Conservation (phyloP, 176 grass and related monocot species). For the Pontederia crassipes region DNA sequence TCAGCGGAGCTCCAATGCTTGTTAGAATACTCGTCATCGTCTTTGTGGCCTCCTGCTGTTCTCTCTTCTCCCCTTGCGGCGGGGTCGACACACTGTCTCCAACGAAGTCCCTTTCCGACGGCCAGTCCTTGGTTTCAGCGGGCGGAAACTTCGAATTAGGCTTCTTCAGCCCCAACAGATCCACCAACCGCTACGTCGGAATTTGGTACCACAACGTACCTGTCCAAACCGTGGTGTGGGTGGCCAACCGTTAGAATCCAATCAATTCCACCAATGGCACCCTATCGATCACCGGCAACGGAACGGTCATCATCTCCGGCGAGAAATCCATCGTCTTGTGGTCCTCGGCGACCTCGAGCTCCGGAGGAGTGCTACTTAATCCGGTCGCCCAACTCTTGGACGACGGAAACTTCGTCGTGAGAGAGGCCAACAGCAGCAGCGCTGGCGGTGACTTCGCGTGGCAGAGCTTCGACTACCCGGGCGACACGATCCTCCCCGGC, state of each 20-base stretch:
- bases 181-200: constrained; percentile 11
- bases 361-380: background rate
- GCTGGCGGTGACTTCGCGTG: background rate
- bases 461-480: constrained; percentile 7
- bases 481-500: background rate
- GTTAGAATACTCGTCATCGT: background rate
- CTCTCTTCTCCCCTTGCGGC: background rate
- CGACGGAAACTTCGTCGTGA: constrained; percentile 1
- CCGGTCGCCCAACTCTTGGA: constrained; percentile 6
- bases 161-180: background rate
- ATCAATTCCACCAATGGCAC: background rate
- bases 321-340: background rate
- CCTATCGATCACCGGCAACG: background rate
- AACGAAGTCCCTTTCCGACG: background rate
- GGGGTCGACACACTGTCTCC: background rate
- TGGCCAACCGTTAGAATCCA: background rate
- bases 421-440: background rate
- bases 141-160: background rate
- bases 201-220: constrained; percentile 12
- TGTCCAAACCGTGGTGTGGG: background rate
- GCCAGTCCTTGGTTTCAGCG: background rate
- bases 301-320: constrained; percentile 5
- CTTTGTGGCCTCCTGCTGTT: background rate
- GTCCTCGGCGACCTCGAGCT: background rate
- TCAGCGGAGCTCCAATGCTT: too few species aligned